A percentile compares a stretch with the other conserved stretches of the same genome.
Conservation (phyloP, 164 flowering plant species). For the Chimonanthus praecox region DNA sequence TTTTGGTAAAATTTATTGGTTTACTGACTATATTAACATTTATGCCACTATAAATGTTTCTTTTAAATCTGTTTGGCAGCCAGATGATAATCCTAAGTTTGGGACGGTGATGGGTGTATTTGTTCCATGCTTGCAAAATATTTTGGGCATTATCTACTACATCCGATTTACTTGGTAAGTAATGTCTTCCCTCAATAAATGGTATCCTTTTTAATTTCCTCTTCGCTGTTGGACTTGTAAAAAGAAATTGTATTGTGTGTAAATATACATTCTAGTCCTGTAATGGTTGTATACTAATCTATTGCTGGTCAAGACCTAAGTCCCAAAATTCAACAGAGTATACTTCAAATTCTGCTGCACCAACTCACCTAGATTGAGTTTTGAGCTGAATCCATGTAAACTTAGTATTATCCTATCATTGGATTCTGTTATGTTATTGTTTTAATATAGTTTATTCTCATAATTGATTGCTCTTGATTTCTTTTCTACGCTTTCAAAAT, state of each 20-base stretch:
- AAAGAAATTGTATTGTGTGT: background rate
- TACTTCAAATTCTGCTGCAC: too few species aligned
- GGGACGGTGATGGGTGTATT: constrained; percentile 99
- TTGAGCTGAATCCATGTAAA: too few species aligned
- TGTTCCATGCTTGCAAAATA: constrained; percentile 93
- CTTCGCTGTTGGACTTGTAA: background rate
- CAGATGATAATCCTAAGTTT: constrained; percentile 37
- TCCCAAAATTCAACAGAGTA: too few species aligned
- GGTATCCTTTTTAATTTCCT: background rate
- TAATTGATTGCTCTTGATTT: background rate
- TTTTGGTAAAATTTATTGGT: background rate
- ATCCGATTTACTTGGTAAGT: constrained; percentile 93
- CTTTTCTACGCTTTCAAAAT: background rate
- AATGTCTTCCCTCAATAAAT: background rate
- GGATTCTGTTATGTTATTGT: background rate
- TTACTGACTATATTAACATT: too few species aligned
- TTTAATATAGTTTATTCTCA: background rate
- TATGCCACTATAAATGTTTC: background rate
- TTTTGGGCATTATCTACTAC: constrained; percentile 93
- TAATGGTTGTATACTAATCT: too few species aligned
- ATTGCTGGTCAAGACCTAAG: too few species aligned
- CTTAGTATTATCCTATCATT: background rate
- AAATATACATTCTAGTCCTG: background rate
- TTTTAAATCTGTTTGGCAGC: constrained; percentile 35
- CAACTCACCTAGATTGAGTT: too few species aligned